A percentile compares a stretch with the other conserved stretches of the same genome.
phyloP scores from a whole-genome alignment of 2,329 filamentous ascomycete species.

The Cordyceps farinosa region DNA sequence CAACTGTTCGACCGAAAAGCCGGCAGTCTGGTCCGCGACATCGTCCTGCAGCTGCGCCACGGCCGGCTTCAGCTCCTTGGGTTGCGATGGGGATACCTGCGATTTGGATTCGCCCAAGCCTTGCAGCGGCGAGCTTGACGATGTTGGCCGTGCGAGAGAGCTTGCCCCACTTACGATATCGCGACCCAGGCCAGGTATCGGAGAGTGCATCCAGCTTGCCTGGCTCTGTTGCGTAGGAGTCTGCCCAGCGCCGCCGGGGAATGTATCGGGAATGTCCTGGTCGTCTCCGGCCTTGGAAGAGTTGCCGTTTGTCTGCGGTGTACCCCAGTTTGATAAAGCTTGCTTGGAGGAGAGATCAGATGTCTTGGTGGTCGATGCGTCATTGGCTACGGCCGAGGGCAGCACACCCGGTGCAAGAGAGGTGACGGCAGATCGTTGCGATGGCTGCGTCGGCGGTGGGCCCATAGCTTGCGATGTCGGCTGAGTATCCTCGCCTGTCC shows the following conservation, averaged over 20 bases:
- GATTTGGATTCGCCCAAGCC: conserved; percentile 10
- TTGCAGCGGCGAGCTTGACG: conserved; percentile 33
- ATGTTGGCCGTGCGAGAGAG: conserved; percentile 35
- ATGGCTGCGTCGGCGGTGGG: conserved; percentile 57
- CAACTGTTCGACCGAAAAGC: conserved; percentile 85
- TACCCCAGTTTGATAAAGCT: conserved; percentile 59
- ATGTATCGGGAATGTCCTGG: conserved; percentile 52
- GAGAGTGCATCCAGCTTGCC: conserved; percentile 56
- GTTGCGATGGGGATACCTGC: conserved; percentile 36
- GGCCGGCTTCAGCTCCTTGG: conserved; percentile 44
- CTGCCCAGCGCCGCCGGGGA: conserved; percentile 22
- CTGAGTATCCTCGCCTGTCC: conserved; percentile 46
- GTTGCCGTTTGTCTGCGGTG: conserved; percentile 66
- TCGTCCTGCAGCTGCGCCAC: conserved; percentile 58
- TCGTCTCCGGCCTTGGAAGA: conserved; percentile 30
- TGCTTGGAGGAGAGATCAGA: conserved; percentile 65
- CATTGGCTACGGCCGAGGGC: conserved; percentile 64
- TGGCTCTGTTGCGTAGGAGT: conserved; percentile 51
- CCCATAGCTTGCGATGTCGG: conserved; percentile 49
- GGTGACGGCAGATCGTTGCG: conserved; percentile 60
- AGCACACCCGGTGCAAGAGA: conserved; percentile 55
- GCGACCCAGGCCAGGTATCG: conserved; percentile 49
- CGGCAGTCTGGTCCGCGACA: conserved; percentile 65
- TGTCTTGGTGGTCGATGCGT: conserved; percentile 91
- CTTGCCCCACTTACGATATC: conserved; percentile 28